Evolutionary conservation across 495 filamentous ascomycete species (phyloP).

Genomic region (Aspergillus conjunctus): DNA sequence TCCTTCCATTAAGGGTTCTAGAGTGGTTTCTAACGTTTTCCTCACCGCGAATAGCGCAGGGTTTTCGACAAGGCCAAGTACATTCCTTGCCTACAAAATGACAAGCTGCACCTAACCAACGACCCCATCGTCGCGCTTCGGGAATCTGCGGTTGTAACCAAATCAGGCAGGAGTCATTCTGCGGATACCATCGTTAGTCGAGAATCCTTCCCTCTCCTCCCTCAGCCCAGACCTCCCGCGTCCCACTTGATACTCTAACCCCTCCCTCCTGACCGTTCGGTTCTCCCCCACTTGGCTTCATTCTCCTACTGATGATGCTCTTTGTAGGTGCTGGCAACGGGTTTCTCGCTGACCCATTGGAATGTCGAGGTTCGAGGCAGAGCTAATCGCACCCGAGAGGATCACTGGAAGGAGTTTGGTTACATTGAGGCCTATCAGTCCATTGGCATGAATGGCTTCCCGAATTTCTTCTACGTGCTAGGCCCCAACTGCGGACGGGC

Average conservation of each 20-base stretch:
- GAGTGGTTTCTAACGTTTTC: background rate
- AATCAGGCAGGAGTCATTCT: constrained; percentile 3
- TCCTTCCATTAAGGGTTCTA: background rate
- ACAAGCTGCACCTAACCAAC: constrained; percentile 9
- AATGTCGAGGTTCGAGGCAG: constrained; percentile 10
- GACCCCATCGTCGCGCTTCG: constrained; percentile 7
- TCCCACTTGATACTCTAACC: background rate
- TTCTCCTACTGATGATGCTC: background rate
- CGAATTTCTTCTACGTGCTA: constrained; percentile 25
- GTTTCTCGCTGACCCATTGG: constrained; percentile 19
- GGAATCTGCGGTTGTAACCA: constrained; percentile 6
- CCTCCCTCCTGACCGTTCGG: background rate
- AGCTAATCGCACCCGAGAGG: constrained; percentile 4
- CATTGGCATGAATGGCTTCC: constrained; percentile 25
- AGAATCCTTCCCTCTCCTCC: background rate
- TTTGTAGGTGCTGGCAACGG: constrained; percentile 19
- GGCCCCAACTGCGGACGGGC: constrained; percentile 25
- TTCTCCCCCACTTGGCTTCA: background rate
- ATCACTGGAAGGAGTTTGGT: constrained; percentile 18
- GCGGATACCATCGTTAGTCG: constrained; percentile 13
- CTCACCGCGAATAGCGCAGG: background rate
- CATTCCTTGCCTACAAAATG: constrained; percentile 8
- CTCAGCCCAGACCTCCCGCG: background rate
- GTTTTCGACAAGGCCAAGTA: constrained; percentile 9
- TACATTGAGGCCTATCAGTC: constrained; percentile 19